Evolutionary conservation across 176 grass and related monocot genomes (phyloP).

Genomic region (Tuctoria greenei): DNA sequence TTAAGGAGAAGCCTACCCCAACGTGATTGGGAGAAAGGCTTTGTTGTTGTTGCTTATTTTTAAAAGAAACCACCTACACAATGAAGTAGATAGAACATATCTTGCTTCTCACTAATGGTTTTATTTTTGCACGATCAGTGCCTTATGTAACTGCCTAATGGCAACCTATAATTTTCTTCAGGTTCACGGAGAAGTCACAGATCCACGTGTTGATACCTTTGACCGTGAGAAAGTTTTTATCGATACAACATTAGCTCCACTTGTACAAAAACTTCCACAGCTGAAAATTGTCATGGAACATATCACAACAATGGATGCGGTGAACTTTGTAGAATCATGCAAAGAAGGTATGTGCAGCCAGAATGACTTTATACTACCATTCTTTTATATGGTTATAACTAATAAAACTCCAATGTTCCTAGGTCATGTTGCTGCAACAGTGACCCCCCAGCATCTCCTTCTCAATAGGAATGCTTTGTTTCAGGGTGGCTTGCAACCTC

Average conservation of each 20-base stretch:
- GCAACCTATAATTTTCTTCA: constrained; percentile 37
- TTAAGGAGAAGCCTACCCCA: too few relatives aligned
- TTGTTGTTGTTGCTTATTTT: neutral
- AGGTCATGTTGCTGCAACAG: constrained; percentile 88
- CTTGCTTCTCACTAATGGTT: neutral
- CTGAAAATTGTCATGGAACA: constrained; percentile 90
- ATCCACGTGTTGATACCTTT: constrained; percentile 89
- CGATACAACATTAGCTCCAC: constrained; percentile 69
- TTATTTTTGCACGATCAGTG: neutral
- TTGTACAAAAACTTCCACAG: constrained; percentile 63
- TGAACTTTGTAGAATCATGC: constrained; percentile 84
- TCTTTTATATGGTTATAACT: constrained; percentile 6
- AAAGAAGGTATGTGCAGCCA: constrained; percentile 50
- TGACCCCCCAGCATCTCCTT: constrained; percentile 91
- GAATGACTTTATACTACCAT: constrained; percentile 12
- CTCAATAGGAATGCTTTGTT: constrained; percentile 94
- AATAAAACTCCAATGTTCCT: constrained; percentile 18
- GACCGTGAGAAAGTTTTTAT: constrained; percentile 90
- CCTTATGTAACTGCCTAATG: constrained; percentile 20
- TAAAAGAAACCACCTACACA: neutral
- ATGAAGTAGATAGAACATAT: neutral
- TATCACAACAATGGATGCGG: constrained; percentile 82
- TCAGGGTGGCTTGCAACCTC: constrained; percentile 89
- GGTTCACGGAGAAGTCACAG: constrained; percentile 98
- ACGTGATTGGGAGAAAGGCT: too few relatives aligned